Base-by-base conservation (phyloP, 2,329 filamentous ascomycete species). In the Fonsecaea multimorphosa region DNA sequence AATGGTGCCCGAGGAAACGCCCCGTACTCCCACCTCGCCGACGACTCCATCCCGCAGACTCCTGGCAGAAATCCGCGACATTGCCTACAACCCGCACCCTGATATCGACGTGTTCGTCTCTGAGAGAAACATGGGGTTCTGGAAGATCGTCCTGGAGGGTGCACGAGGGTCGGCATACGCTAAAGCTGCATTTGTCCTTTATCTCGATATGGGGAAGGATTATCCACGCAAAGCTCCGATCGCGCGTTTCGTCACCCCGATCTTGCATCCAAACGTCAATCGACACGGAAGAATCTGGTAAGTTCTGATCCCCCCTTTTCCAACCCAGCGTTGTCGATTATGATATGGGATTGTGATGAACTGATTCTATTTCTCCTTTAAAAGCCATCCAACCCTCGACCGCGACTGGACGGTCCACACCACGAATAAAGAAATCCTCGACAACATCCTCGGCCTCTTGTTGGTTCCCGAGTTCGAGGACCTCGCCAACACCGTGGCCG, bases 101-200 rank as follows among this genome's bases (percentile, higher is more conserved):
- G 71, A 27, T 78, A 77, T n/a, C 57, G 78, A 81, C 54, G 67
- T 80, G 36, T 80, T 78, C 64, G 74, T 80, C 29, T 76, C 72
- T 24, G 77, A 79, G 61, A 67, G 68, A 29, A 77, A 80, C 62
- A 76, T 80, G 64, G 72, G 69, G 1, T 78, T 80, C 70, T 79
- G 76, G 77, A 80, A 80, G 65, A 68, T 80, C 6, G 75, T 78
- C 8, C 77, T 81, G 71, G 64, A 73, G 55, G 78, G 76, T 16
- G 73, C 78, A 7, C 65, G 70, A 14, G 72, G 68, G 8, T 71
- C 74, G 53, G 68, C 76, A 1, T 79, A 79, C 58, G 68, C 71
- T 1, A 66, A 63, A 19, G 76, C 14, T 27, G 49, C 49, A 27
- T 52, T 52, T 29, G 49, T 40, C 38, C 16, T 40, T 6, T 40